Evolutionary conservation across 2,329 filamentous ascomycete species (phyloP), one percentile per base, ranked within the genome.

Genomic region (Ophiocordyceps polyrhachis-furcata): DNA sequence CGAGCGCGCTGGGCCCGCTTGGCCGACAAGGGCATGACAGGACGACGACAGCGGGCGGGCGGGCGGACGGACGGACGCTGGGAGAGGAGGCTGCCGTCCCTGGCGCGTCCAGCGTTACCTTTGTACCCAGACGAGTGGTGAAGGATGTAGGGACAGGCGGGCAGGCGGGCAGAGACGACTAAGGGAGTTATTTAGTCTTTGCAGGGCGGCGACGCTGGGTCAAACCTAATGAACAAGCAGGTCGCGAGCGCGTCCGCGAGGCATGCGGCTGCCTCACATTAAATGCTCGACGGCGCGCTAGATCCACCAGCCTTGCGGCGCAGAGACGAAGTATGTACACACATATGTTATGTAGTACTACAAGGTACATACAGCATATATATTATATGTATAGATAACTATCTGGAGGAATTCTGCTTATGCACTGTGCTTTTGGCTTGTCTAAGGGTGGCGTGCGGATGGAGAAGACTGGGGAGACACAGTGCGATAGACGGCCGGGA

Each of bases 31-130:
- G 43, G 43, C 43, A 44, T 44, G 46, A 40, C 44, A 47, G 42
- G 19, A 38, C 41, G 43, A 46, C 42, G 46, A 42, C 25, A 47
- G 38, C 47, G 37, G 42, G 38, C 43, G n/a, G 32, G 15, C 15
- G 8, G 15, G 5, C 32, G 35, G n/a, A 28, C 25, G 25, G 25
- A 28, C 25, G 25, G 7, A 28, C 25, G 25, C 25, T 28, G 25
- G 25, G 25, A 9, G 5, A 28, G 25, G 25, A 28, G 25, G 25
- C 25, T 11, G 25, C 25, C 25, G 25, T 28, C 5, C 4, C 25
- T 28, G 25, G 25, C 25, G 25, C 25, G 9, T 28, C 25, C 25
- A 28, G 25, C 25, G 6, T 23, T 23, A 23, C 4, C 21, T 23
- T n/a, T 6, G 11, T 32, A 14, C 31, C 13, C 7, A 19, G 35